These are phyloP conservation scores for Boletus coffeatus DNA, from an alignment of 1,284 basidiomycete species.

Conservation along the genomic window DNA sequence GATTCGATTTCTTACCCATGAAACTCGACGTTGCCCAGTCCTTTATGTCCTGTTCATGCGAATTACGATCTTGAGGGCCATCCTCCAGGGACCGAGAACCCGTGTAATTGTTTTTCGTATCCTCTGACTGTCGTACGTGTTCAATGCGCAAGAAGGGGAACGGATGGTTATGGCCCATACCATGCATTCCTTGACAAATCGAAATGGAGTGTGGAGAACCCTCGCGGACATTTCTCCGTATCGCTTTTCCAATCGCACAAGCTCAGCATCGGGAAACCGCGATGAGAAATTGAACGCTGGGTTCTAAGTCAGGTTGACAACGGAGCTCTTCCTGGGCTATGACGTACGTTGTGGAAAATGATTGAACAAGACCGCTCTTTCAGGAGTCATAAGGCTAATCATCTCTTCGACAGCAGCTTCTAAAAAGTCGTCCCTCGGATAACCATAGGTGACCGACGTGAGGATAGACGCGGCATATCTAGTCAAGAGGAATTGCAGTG, in stretches of 20 bases:
- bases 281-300: conserved; percentile 28
- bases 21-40: conserved; percentile 18
- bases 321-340: background rate
- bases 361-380: conserved; percentile 17
- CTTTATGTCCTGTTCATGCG: conserved; percentile 18
- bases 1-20: conserved; percentile 12
- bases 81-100: conserved; percentile 10
- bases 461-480: conserved; percentile 22
- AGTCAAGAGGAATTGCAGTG: background rate
- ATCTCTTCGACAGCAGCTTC: conserved; percentile 15
- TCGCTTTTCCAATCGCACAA: conserved; percentile 22
- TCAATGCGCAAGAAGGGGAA: background rate
- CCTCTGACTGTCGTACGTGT: conserved; percentile 9
- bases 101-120: conserved; percentile 17
- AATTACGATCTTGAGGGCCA: conserved; percentile 2
- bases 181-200: conserved; percentile 30
- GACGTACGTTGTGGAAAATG: conserved; percentile 22
- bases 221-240: conserved; percentile 23
- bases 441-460: conserved; percentile 22
- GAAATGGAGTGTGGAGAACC: conserved; percentile 28
- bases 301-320: conserved; percentile 11
- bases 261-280: conserved; percentile 31
- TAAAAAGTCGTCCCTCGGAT: conserved; percentile 15
- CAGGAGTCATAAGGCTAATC: conserved; percentile 14
- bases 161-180: conserved; percentile 14